These are phyloP conservation scores for Mitragyna speciosa DNA, from an alignment of 257 asterid genomes.

Conservation along the genomic window DNA sequence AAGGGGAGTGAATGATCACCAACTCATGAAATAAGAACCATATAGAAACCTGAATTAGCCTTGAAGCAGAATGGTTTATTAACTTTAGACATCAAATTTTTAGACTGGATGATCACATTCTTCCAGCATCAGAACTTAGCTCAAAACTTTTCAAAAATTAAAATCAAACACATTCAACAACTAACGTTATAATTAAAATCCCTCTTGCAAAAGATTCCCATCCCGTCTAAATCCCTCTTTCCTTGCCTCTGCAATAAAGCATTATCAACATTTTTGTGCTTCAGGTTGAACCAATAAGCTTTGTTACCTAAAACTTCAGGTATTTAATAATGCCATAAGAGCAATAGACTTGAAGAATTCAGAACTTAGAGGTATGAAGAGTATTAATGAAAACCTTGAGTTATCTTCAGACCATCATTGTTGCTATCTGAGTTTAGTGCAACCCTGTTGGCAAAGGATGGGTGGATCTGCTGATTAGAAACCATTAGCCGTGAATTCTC, in stretches of 20 bases:
- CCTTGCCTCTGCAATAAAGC: not conserved
- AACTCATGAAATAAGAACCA: too few species aligned
- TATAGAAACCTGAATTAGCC: too few species aligned
- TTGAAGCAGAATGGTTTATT: not conserved
- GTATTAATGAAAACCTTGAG: conserved; percentile 56
- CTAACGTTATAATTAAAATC: not conserved
- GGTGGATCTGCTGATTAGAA: conserved; percentile 62
- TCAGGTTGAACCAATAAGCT: not conserved
- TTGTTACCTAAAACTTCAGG: not conserved
- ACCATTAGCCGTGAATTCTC: conserved; percentile 55
- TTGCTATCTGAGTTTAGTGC: conserved; percentile 41
- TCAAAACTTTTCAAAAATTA: not conserved
- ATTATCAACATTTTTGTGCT: not conserved
- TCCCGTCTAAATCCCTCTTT: not conserved
- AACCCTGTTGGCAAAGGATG: conserved; percentile 53
- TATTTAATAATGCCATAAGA: not conserved
- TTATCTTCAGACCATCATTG: conserved; percentile 53
- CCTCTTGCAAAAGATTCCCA: not conserved
- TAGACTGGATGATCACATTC: not conserved
- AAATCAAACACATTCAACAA: not conserved
- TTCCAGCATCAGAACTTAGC: not conserved
- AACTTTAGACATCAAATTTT: not conserved
- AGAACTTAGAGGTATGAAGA: conserved; percentile 5
- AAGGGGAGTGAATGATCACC: too few species aligned
- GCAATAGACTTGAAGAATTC: not conserved